Evolutionary conservation across 805 yeast genomes (phyloP), one percentile per base, ranked within the genome.

Genomic region (Suhomyces sp.): DNA sequence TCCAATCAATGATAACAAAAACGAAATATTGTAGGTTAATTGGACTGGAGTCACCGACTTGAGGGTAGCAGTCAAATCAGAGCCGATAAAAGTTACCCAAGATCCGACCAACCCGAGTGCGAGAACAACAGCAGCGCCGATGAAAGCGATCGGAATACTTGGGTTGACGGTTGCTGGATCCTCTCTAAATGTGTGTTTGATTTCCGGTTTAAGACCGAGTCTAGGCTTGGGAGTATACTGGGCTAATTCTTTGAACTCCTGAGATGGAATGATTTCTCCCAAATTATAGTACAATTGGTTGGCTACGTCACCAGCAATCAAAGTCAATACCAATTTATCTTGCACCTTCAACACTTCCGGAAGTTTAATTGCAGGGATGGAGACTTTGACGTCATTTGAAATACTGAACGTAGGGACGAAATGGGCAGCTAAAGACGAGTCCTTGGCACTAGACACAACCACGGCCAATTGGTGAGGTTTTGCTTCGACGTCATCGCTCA

Each of bases 151-250:
- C 2, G 92, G 85, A 21, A 87, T 56, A 2, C 75, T 54, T 7
- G 81, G 68, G 50, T 79, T 71, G 10, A 81, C 83, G 33, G 84
- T 80, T 31, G 67, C 67, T 19, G 84, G 82, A n/a, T 79, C 80
- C 3, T 68, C 64, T 50, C 75, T 76, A 72, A 89, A 90, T 35
- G 69, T 64, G 66, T 88, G 90, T 56, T 66, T 67, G 57, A 89
- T 86, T 67, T 86, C 91, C 2, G 84, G 81, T 62, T 77, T 66
- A 12, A 78, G 65, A 2, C 79, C 86, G 51, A 77, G 67, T 57
- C 79, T 71, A 20, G 77, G 56, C 52, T 62, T 56, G 6, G 46
- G 46, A 19, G 50, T 49, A 56, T 67, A 65, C 19, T 58, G 56
- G 29, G 66, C 58, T 13, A 67, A 49, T 4, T 48, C 55, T 50